Base-by-base conservation (phyloP, 495 filamentous ascomycete species). In the Aspergillus heteromorphus region DNA sequence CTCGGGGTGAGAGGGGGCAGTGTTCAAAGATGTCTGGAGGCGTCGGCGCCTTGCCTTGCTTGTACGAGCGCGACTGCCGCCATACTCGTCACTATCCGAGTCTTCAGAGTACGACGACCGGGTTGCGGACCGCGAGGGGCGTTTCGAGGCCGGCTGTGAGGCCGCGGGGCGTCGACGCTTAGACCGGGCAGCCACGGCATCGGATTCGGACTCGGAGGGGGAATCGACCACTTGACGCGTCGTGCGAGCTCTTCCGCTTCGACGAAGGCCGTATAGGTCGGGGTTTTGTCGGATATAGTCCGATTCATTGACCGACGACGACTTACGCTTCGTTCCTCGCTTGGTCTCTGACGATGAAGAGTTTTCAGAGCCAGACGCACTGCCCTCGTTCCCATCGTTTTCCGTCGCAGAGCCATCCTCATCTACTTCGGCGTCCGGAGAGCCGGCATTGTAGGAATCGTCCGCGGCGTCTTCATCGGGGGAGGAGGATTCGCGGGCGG, bases 191-290 rank as follows among this genome's bases (percentile, higher is more conserved):
- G 67, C 69, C 52, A 74, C 68, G 7, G 67, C 72, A 65, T 76
- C 75, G 1, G 74, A 76, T 17, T 78, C 75, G 0, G 71, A 92
- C n/a, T 85, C 89, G 14, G 89, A 87, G 60, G 81, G 80, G 51
- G 82, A 87, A 40, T 91, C 85, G 60, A 88, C 76, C 78, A 92
- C 49, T 55, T 67, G 65, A 66, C 68, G 70, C 20, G 62, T 69
- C 41, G 75, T 75, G 57, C 80, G 78, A 41, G 83, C 79, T 57
- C 84, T 80, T 61, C 78, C 91, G 74, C 93, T 98, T 65, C 93
- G 81, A 56, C 93, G 82, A 47, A 99, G 76, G 16, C 92, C 93
- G 72, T 97, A 98, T 17, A 98, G 75, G 65, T 97, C 93, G n/a
- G 93, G 93, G 66, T 98, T 91, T 64, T 90, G 85, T 57, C 83